A percentile compares a stretch with the other conserved stretches of the same genome.
phyloP scores from a whole-genome alignment of 2,329 filamentous ascomycete species.

The Fusarium avenaceum region DNA sequence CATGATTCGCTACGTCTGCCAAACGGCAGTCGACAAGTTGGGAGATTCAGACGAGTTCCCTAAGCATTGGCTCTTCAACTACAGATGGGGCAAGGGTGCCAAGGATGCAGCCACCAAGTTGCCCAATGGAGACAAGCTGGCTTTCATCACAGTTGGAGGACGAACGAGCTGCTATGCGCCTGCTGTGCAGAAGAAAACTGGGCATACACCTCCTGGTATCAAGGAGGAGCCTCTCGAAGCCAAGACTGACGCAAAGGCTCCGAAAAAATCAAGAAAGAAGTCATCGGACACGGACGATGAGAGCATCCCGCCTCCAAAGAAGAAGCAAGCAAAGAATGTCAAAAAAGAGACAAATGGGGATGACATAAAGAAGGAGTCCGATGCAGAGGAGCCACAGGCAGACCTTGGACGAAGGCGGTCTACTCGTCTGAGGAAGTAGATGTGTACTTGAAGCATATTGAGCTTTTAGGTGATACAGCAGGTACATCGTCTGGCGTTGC shows the following conservation, averaged over 20 bases:
- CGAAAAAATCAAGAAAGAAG: conserved; percentile 47
- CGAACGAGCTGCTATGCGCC: conserved; percentile 92
- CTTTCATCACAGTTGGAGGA: conserved; percentile 89
- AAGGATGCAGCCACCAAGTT: conserved; percentile 76
- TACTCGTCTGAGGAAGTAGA: conserved; percentile 41
- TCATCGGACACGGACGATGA: conserved; percentile 43
- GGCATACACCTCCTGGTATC: conserved; percentile 56
- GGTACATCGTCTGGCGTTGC: too few species aligned
- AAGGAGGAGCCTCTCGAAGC: conserved; percentile 59
- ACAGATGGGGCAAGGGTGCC: conserved; percentile 91
- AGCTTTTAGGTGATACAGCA: too few species aligned
- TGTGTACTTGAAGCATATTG: neutral
- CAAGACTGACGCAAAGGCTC: conserved; percentile 43
- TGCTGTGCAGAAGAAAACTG: conserved; percentile 84
- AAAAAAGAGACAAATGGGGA: conserved; percentile 49
- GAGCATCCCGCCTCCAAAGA: conserved; percentile 42
- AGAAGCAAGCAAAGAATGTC: conserved; percentile 36
- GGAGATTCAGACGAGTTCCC: conserved; percentile 89
- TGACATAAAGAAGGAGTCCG: conserved; percentile 25
- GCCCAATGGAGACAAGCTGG: conserved; percentile 87
- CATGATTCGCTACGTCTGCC: conserved; percentile 82
- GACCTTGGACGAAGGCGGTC: conserved; percentile 45
- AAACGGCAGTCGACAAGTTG: conserved; percentile 81
- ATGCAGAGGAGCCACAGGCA: conserved; percentile 16
- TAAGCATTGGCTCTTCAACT: conserved; percentile 86